Evolutionary conservation across 208 protist genomes (phyloP), one percentile per base, ranked within the genome.

Genomic region (Eutreptiella sp.): DNA sequence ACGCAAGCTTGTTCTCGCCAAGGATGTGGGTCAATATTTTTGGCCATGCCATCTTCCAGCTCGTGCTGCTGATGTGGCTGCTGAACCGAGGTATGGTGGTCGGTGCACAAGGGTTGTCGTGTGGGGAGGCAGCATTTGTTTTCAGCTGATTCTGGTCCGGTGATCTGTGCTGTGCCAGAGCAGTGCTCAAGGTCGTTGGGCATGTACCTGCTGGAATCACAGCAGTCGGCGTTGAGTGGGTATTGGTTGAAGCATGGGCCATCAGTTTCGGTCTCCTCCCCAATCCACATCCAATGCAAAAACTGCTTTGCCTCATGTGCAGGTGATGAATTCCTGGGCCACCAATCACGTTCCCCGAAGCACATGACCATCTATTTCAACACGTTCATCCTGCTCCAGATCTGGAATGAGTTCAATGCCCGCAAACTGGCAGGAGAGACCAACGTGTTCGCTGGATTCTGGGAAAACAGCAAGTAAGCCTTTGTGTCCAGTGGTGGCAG

Each of bases 361-460:
- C 72, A 84, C 32, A 66, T 73, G 24, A 93, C 89, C 0, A 60
- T 96, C 38, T 64, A 95, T 19, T 97, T 97, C 73, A 96, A 97
- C 65, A 58, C 89, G 3, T 96, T 97, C 77, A 82, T 97, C 29
- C 78, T 92, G 4, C 69, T 63, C 50, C 84, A 90, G 35, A 43
- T 95, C 16, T 78, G 92, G 43, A 93, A 96, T 50, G 89, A 94
- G 78, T 72, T 95, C 64, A 94, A 92, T 72, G 76, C 77, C 59
- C 82, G 90, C 29, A 94, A 93, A 63, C 55, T 94, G 38, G 82
- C 85, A 66, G 80, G 84, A 1, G 83, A 91, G 64, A 2, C 84
- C 27, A 83, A 92, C 59, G 47, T 78, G 16, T 87, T 90, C 48
- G 84, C 87, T 58, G 81, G 81, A 19, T 38, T 92, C 19, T 76